These are phyloP conservation scores for Favolaschia claudopus DNA, from an alignment of 768 basidiomycete species.

Conservation along the genomic window DNA sequence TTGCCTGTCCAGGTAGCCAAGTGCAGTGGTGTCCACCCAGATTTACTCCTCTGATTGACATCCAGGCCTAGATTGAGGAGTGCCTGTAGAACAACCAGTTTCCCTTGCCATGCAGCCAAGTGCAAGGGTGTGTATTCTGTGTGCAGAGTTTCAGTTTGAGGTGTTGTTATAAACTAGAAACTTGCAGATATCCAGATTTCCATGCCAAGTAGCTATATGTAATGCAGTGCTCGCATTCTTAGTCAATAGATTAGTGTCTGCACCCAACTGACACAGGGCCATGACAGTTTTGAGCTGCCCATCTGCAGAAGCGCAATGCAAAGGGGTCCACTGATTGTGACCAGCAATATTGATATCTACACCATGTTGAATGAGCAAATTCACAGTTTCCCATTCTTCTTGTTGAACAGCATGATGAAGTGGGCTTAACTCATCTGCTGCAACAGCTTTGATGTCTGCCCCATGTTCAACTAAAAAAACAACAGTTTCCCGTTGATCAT, in stretches of 20 bases:
- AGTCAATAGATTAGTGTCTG: not conserved
- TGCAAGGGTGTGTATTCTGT: slow-evolving; percentile 8
- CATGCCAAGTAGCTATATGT: slow-evolving; percentile 14
- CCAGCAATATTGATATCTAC: not conserved
- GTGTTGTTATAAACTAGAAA: not conserved
- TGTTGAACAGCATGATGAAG: slow-evolving; percentile 6
- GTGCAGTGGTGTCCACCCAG: too few species aligned
- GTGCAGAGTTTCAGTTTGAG: not conserved
- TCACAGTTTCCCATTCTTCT: slow-evolving; percentile 5
- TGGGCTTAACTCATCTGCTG: not conserved
- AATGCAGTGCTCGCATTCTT: not conserved
- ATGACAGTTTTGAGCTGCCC: slow-evolving; percentile 1
- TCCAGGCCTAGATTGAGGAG: too few species aligned
- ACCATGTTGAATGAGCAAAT: slow-evolving; percentile 6
- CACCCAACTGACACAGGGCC: not conserved
- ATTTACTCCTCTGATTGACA: too few species aligned
- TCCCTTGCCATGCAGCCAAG: too few species aligned
- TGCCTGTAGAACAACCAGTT: too few species aligned
- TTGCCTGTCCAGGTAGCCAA: not conserved
- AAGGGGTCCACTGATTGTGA: slow-evolving; percentile 2
- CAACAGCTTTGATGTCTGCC: not conserved
- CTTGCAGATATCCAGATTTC: not conserved
- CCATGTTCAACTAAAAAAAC: slow-evolving; percentile 19
- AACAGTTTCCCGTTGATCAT: slow-evolving; percentile 10
- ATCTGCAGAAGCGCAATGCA: slow-evolving; percentile 6